phyloP scores from a whole-genome alignment of 768 basidiomycete species.

The Boletus patriciae region DNA sequence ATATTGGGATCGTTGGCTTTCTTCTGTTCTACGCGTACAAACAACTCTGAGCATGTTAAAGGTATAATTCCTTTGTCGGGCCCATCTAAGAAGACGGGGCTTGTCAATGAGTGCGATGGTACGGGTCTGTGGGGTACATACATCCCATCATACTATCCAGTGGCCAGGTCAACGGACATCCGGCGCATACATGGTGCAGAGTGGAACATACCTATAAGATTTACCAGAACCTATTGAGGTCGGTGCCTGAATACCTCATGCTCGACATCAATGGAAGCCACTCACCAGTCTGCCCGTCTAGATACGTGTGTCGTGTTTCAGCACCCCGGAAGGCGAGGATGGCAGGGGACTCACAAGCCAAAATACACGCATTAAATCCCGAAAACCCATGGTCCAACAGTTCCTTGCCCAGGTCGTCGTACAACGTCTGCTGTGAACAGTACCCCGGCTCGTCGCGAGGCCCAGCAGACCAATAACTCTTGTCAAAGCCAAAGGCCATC shows the following conservation, averaged over 20 bases:
- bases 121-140: constrained; percentile 43
- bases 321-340: background rate
- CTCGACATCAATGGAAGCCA: constrained; percentile 2
- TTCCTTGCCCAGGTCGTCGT: constrained; percentile 92
- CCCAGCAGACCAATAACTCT: constrained; percentile 96
- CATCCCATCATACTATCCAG: constrained; percentile 88
- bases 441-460: constrained; percentile 86
- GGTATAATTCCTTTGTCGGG: constrained; percentile 98
- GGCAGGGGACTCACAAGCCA: constrained; percentile 79
- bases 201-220: constrained; percentile 73
- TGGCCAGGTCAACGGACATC: constrained; percentile 8
- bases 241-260: constrained; percentile 4
- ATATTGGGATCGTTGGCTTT: constrained; percentile 63
- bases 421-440: constrained; percentile 92
- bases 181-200: background rate
- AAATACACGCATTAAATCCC: constrained; percentile 97
- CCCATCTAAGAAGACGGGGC: constrained; percentile 58
- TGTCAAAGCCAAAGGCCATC: constrained; percentile 93
- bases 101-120: constrained; percentile 5
- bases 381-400: constrained; percentile 93
- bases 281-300: constrained; percentile 86
- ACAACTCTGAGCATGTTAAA: constrained; percentile 90
- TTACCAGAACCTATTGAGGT: constrained; percentile 73
- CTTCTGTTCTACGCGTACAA: constrained; percentile 73
- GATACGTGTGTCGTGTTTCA: background rate